Evolutionary conservation across 331 rosid species (phyloP).

Genomic region (Rosa hybrid): DNA sequence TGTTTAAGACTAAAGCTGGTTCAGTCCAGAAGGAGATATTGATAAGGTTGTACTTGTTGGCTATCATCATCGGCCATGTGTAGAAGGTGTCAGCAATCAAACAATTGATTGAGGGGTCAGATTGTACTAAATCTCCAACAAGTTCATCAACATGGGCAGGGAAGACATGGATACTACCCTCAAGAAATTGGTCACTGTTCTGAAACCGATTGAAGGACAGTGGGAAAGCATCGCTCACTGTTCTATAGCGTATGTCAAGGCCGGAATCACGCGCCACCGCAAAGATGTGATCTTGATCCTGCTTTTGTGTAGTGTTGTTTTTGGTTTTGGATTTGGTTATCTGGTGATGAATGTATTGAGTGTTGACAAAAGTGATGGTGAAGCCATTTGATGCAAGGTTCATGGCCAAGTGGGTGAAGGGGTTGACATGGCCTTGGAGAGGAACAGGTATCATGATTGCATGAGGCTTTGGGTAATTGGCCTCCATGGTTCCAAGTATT

Average conservation of each 20-base stretch:
- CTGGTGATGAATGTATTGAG: conserved; percentile 24
- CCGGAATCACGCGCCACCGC: conserved; percentile 22
- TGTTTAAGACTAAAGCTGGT: conserved; percentile 30
- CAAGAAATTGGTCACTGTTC: conserved; percentile 25
- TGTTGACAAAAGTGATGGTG: conserved; percentile 45
- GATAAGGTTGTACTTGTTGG: conserved; percentile 35
- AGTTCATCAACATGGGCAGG: conserved; percentile 35
- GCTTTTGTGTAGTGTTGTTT: not conserved
- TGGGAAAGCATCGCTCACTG: conserved; percentile 32
- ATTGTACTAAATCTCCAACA: conserved; percentile 18
- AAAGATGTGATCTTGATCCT: conserved; percentile 20
- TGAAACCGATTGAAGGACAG: conserved; percentile 19
- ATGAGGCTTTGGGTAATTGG: conserved; percentile 26
- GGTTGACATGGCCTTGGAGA: conserved; percentile 41
- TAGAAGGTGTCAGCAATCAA: conserved; percentile 38
- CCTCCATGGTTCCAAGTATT: conserved; percentile 4
- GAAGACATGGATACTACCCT: conserved; percentile 13
- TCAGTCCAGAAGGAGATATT: conserved; percentile 43
- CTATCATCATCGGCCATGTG: conserved; percentile 21
- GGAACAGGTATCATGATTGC: conserved; percentile 28
- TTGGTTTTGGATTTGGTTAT: conserved; percentile 14
- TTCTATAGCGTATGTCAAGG: conserved; percentile 32
- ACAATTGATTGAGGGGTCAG: conserved; percentile 31
- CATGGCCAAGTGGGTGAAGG: conserved; percentile 31
- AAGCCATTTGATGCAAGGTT: conserved; percentile 37